Conservation (phyloP, 148 eudicot species). For the Drosera capensis region DNA sequence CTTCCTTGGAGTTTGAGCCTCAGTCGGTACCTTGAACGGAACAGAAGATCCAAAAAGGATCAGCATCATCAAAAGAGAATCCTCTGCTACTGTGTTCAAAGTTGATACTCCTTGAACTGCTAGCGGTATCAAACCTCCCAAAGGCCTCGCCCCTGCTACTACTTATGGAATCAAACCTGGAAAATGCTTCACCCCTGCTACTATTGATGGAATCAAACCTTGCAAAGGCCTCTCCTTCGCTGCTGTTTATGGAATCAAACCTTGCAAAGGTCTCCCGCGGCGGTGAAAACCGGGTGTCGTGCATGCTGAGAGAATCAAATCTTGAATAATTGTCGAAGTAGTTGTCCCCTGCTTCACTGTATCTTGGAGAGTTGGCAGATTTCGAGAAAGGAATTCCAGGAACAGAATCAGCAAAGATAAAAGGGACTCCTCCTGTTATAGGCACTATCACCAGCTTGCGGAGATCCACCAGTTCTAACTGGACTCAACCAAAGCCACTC, state of each 20-base stretch:
- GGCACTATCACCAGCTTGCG: conserved; percentile 26
- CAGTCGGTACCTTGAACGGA: conserved; percentile 66
- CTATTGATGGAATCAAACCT: conserved; percentile 81
- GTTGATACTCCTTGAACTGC: conserved; percentile 49
- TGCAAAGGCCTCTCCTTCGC: conserved; percentile 38
- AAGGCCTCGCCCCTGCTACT: conserved; percentile 34
- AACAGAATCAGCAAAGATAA: conserved; percentile 79
- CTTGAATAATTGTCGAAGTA: conserved; percentile 48
- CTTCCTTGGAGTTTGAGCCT: conserved; percentile 42
- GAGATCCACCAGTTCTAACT: conserved; percentile 40
- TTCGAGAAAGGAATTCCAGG: conserved; percentile 66
- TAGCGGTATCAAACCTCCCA: conserved; percentile 65
- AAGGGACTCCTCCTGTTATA: conserved; percentile 42
- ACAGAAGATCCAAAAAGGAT: conserved; percentile 90
- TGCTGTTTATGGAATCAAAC: conserved; percentile 37
- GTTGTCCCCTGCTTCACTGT: conserved; percentile 42
- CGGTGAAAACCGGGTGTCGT: conserved; percentile 8
- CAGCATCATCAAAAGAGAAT: conserved; percentile 75
- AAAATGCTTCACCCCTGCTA: conserved; percentile 18
- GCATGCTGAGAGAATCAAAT: conserved; percentile 40
- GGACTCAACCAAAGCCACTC: conserved; percentile 51
- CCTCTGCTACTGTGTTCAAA: conserved; percentile 46
- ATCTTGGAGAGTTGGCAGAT: conserved; percentile 62
- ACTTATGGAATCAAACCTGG: conserved; percentile 48
- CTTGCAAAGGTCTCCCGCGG: conserved; percentile 13